Conservation (phyloP, 2,329 filamentous ascomycete genomes). For the Neoascochyta sp. region DNA sequence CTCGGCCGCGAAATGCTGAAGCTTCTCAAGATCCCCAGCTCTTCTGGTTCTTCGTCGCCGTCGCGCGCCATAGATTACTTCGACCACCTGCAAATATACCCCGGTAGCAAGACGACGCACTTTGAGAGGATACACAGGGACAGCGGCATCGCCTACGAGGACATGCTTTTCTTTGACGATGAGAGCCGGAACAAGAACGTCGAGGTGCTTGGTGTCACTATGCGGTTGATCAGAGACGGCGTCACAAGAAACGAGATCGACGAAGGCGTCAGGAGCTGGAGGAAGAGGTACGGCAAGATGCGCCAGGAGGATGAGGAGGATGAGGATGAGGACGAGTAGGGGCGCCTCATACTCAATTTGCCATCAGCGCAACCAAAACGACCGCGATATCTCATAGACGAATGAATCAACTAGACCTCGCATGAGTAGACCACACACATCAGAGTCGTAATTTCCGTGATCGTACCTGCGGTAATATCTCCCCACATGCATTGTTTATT, state of each 20-base stretch:
- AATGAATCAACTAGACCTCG: no score
- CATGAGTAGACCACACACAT: no score
- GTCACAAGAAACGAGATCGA: slow-evolving; percentile 75
- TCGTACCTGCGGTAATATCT: no score
- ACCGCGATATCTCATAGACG: no score
- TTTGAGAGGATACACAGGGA: slow-evolving; percentile 69
- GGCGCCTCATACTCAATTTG: no score
- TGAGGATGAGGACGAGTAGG: no score
- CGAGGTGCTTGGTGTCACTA: slow-evolving; percentile 72
- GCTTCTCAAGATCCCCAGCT: slow-evolving; percentile 59
- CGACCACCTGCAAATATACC: slow-evolving; percentile 60
- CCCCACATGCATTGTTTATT: no score
- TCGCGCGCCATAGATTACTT: slow-evolving; percentile 51
- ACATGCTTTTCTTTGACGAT: slow-evolving; percentile 97
- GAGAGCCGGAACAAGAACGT: slow-evolving; percentile 84
- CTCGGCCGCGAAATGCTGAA: slow-evolving; percentile 77
- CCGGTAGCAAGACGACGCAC: slow-evolving; percentile 79
- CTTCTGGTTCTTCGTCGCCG: slow-evolving; percentile 46
- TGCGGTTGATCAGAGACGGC: slow-evolving; percentile 77
- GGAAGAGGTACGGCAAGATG: slow-evolving; percentile 67
- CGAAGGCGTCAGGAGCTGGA: slow-evolving; percentile 75
- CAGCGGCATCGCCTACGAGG: slow-evolving; percentile 68
- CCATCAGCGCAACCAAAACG: no score
- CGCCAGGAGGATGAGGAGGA: no score
- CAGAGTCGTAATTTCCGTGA: no score